A percentile compares a stretch with the other conserved stretches of the same genome.
phyloP scores from a whole-genome alignment of 352 stramenopile species.

The Phytopythium cucurbitacearum region DNA sequence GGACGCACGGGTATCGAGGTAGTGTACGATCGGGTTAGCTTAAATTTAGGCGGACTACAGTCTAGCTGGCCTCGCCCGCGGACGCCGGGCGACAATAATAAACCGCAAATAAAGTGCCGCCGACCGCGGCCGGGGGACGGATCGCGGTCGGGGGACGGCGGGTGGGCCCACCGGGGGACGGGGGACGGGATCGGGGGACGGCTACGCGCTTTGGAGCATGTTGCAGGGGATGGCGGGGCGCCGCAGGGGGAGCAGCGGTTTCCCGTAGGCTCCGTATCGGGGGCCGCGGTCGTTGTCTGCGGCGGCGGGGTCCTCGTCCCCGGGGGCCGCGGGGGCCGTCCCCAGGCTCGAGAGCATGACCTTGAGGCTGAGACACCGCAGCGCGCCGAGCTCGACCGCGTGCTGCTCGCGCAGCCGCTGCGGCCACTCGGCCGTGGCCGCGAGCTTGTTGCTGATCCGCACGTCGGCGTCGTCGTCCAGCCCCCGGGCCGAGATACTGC shows the following conservation, averaged over 20 bases:
- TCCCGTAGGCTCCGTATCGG: no score
- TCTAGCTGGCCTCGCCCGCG: no score
- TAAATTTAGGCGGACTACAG: no score
- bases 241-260: conserved; percentile 8
- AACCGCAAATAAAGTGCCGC: no score
- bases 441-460: conserved; percentile 11
- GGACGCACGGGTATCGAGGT: no score
- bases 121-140: no score
- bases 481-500: conserved; percentile 12
- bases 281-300: no score
- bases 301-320: conserved; percentile 4
- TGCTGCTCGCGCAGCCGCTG: conserved; percentile 30
- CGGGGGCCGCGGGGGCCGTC: conserved; percentile 3
- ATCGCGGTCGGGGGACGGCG: background rate
- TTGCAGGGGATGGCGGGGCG: conserved; percentile 14
- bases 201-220: conserved; percentile 22
- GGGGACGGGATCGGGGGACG: background rate
- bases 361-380: conserved; percentile 52
- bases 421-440: conserved; percentile 16
- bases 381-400: conserved; percentile 38
- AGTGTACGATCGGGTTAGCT: no score
- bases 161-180: no score
- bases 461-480: conserved; percentile 16
- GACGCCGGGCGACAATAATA: no score
- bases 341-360: conserved; percentile 43